These are phyloP conservation scores for Pythium pectinolyticum DNA, from an alignment of 352 stramenopile genomes.

Conservation along the genomic window DNA sequence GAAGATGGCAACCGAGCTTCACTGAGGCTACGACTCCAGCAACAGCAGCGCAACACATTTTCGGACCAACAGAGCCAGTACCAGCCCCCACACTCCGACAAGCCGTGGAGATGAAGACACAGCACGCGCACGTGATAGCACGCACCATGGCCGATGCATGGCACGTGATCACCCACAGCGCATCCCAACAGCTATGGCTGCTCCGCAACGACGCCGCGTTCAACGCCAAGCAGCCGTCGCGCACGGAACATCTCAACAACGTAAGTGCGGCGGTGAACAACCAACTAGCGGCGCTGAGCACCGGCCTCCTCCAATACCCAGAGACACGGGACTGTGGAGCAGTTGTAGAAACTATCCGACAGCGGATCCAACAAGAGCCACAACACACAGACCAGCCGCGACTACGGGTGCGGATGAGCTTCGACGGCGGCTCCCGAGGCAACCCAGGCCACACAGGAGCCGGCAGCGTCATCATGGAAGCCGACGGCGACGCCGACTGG, in stretches of 20 bases:
- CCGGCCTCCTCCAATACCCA: not conserved
- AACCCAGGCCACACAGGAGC: conserved; percentile 30
- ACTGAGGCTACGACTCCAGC: not conserved
- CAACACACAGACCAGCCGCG: not conserved
- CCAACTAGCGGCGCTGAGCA: not conserved
- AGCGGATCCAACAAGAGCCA: too few relatives aligned
- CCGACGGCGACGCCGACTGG: not conserved
- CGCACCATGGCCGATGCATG: not conserved
- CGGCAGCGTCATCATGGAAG: conserved; percentile 24
- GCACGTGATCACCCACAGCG: not conserved
- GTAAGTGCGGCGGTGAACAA: not conserved
- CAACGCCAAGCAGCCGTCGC: not conserved
- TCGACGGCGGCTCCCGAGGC: conserved; percentile 35
- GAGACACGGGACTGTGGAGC: not conserved
- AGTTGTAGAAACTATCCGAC: too few relatives aligned
- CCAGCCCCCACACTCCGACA: not conserved
- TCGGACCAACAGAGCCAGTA: not conserved
- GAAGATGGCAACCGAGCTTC: not conserved
- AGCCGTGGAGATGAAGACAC: not conserved
- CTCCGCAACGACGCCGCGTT: not conserved
- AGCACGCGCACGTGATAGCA: not conserved
- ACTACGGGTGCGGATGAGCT: not conserved
- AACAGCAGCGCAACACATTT: too few relatives aligned
- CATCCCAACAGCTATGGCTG: conserved; percentile 3
- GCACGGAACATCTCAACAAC: not conserved